Base-by-base conservation (phyloP, 768 basidiomycete species). In the Suillus placidus region DNA sequence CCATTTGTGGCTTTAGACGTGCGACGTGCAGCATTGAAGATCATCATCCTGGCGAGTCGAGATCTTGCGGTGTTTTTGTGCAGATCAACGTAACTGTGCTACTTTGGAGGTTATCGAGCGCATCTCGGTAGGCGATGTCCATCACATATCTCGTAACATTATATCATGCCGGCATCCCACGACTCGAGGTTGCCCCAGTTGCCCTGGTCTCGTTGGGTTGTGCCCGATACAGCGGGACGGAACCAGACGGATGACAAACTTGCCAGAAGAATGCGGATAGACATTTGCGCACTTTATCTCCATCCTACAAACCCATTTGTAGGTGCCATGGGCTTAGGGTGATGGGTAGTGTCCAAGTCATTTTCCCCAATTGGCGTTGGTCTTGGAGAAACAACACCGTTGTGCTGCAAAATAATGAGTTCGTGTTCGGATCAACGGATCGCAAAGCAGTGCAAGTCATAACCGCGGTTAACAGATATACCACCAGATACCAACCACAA, bases 151-250 rank as follows among this genome's bases (percentile, higher is more conserved):
- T 54, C 9, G 32, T 34, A 34, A 34, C 32, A 34, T 35, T n/a
- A 55, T 35, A 55, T 55, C 20, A 34, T 55, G 20, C 54, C 54
- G 54, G 54, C 20, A 55, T 55, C 34, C 6, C 34, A 35, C 6
- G 34, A 55, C 54, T 20, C 32, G 20, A 32, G 9, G 5, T 55
- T 34, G 9, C 51, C 30, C 12, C 26, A 26, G 26, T 26, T 26
- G 26, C 49, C 49, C 49, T 6, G 32, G 34, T 55, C 34, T 55
- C 20, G 32, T 55, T 12, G 54, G 54, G 54, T 35, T 55, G 34
- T 55, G 54, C 54, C 54, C 32, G 54, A 55, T 55, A 34, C 54
- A 55, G 6, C 20, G 32, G 52, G 32, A 54, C 52, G 52, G 52
- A 54, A 54, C 52, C 52, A 54, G 10, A 54, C 26, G 16, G 3